Evolutionary conservation across 2,329 filamentous ascomycete species (phyloP), one percentile per base, ranked within the genome.

Genomic region (Neopestalotiopsis sp.): DNA sequence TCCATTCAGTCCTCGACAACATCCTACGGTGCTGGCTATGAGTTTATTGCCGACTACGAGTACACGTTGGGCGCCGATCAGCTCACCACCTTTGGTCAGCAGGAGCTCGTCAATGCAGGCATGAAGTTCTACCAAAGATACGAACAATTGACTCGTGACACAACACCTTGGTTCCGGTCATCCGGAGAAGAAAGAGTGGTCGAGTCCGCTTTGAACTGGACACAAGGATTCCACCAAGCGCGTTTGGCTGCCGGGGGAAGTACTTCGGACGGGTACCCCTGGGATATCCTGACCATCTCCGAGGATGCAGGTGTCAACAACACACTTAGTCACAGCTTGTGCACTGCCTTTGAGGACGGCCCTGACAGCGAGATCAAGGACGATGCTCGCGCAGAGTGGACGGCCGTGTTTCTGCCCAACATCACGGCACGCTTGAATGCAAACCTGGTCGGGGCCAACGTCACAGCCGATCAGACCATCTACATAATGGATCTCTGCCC

Each of bases 401-500:
- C 84, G 0, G 80, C 84, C 6, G 83, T 87, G 6, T 97, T 95
- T 76, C 84, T 89, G 1, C 88, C 89, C 0, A 80, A 88, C 0
- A 93, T 97, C 72, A 86, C 87, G n/a, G 79, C 85, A 1, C 89
- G 93, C 7, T 80, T 97, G 53, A 94, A 95, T 76, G 74, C 81
- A 14, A 88, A 91, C 70, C 84, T 98, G 0, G 86, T 86, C 0
- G 92, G 92, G 2, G 90, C 88, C 4, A 89, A 92, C 70, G 79
- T 97, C 56, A 88, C 87, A 3, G 77, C 84, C 12, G 76, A 82
- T 1, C 90, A 95, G 53, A 88, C 90, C 1, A 83, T 94, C 68
- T 88, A 87, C 68, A 78, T 98, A 40, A 97, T 97, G 94, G 94
- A 97, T 75, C 84, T 97, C 71, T 98, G 95, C 76, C 91, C 94